A percentile compares a stretch with the other conserved stretches of the same genome.
Conservation (phyloP, 2,329 filamentous ascomycete species). For the Aspergillus intermedius region DNA sequence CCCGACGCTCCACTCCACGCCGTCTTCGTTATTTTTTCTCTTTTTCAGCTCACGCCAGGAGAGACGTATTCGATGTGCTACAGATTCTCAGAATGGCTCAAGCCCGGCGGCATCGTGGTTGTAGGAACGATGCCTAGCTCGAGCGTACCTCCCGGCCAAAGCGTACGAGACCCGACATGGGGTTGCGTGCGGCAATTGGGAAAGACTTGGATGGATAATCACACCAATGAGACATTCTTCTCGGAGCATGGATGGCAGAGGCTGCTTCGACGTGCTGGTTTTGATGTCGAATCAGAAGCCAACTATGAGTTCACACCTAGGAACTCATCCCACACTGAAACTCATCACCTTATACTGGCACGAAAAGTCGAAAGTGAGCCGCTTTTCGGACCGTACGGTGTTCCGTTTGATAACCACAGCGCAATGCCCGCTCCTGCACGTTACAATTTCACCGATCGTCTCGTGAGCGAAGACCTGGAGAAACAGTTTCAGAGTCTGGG, state of each 20-base stretch:
- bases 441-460: background rate
- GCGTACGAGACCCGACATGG: slow-evolving; percentile 9
- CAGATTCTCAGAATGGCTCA: slow-evolving; percentile 10
- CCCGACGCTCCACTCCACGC: slow-evolving; percentile 6
- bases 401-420: background rate
- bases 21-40: slow-evolving; percentile 10
- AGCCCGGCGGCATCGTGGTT: slow-evolving; percentile 6
- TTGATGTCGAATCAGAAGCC: background rate
- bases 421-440: no score
- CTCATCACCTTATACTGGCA: slow-evolving; percentile 1
- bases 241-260: background rate
- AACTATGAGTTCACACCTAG: background rate
- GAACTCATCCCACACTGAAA: background rate
- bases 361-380: background rate
- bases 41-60: slow-evolving; percentile 9
- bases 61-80: slow-evolving; percentile 7
- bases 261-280: background rate
- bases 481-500: background rate
- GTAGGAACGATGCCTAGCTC: slow-evolving; percentile 7
- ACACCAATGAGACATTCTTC: slow-evolving; percentile 3
- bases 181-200: slow-evolving; percentile 3
- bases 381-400: slow-evolving; percentile 1
- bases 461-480: background rate
- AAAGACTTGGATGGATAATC: slow-evolving; percentile 8
- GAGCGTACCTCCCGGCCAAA: background rate